Evolutionary conservation across 805 yeast genomes (phyloP).

Genomic region (Yarrowia osloensis): DNA sequence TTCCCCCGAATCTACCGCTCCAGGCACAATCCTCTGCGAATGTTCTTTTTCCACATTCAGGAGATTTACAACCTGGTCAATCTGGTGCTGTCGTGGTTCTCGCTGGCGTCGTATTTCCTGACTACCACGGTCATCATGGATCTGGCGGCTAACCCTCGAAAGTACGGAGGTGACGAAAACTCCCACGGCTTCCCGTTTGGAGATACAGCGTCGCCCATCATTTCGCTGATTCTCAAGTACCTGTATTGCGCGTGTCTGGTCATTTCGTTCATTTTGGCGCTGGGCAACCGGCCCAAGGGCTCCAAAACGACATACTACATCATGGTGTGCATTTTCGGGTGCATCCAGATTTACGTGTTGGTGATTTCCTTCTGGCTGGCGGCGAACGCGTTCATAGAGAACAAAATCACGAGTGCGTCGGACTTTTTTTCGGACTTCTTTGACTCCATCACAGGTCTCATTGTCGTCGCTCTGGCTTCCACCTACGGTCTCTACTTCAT

Average conservation of each 20-base stretch:
- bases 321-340: constrained; percentile 58
- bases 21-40: constrained; percentile 54
- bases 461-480: constrained; percentile 60
- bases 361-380: constrained; percentile 62
- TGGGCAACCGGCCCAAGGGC: constrained; percentile 67
- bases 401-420: constrained; percentile 37
- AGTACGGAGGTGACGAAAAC: constrained; percentile 49
- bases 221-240: constrained; percentile 57
- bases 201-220: constrained; percentile 43
- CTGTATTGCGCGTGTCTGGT: constrained; percentile 58
- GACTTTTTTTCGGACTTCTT: constrained; percentile 44
- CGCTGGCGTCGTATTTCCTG: constrained; percentile 61
- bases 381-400: constrained; percentile 51
- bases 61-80: constrained; percentile 56
- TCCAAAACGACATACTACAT: constrained; percentile 56
- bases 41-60: constrained; percentile 56
- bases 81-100: constrained; percentile 63
- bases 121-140: constrained; percentile 63
- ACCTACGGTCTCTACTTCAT: constrained; percentile 64
- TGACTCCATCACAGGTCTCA: constrained; percentile 52
- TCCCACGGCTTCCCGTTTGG: constrained; percentile 45
- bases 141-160: constrained; percentile 46
- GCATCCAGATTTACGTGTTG: constrained; percentile 60
- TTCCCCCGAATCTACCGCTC: constrained; percentile 47
- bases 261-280: constrained; percentile 61